Base-by-base conservation (phyloP, 495 filamentous ascomycete genomes). In the Aspergillus baeticus region DNA sequence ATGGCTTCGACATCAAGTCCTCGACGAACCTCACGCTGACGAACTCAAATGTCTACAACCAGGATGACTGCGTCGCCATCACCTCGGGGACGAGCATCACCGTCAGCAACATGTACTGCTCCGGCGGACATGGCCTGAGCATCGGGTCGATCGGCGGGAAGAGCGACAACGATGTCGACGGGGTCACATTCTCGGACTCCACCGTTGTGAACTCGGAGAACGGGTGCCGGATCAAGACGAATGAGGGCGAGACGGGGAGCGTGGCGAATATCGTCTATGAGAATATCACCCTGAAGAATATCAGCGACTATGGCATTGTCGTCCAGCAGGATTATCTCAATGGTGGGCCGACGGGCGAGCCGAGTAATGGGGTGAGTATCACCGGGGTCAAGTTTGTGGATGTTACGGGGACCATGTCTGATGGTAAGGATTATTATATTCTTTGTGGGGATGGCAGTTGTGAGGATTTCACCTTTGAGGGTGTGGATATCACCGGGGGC, bases 261-360 rank as follows among this genome's bases (percentile, higher is more conserved):
- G 68, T 77, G 36, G 59, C 62, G 53, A 72, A 75, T 55, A 68
- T 77, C 42, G 69, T 65, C n/a, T 80, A 74, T 63, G 55, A 62
- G 55, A 73, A 77, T 56, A 80, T 77, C 54, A 65, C 60, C 6
- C 38, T 78, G 21, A 58, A 55, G 14, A 69, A 71, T 34, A 78
- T 80, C 58, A 56, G 64, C 10, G 69, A 62, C 60, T 80, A 80
- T 56, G 78, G 76, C 14, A 77, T 77, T 52, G 77, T 72, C 37
- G 59, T 80, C 31, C 70, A 78, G 62, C 72, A 80, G 63, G 75
- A 79, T 57, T 80, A 79, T 52, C 58, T 73, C n/a, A 80, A 79
- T 51, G 77, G 75, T 5, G 75, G 77, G 10, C 63, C 76, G 10
- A 77, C 74, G 5, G 77, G 76, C 21, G 58, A 54, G 1, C 76